Base-by-base conservation (phyloP, 805 yeast genomes). In the Kuraishia hungarica region DNA sequence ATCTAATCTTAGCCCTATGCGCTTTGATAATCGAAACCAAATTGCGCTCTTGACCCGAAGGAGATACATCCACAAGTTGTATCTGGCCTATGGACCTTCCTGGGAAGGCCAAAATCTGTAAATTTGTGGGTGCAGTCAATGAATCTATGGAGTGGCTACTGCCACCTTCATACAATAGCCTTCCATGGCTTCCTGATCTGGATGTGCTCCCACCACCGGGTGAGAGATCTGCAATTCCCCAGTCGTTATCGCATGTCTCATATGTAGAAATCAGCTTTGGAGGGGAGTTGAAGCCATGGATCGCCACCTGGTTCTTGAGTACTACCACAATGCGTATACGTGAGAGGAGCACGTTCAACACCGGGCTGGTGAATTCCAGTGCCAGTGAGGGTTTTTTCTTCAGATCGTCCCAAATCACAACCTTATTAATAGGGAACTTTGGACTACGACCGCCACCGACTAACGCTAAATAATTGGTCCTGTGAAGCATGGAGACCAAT, bases 361-460 rank as follows among this genome's bases (percentile, higher is more conserved):
- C 85, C 0, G 93, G 88, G 51, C 84, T 80, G 75, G 80, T 78
- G 65, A 92, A 90, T 66, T 89, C 94, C 57, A 94, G 70, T 43
- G 79, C 78, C 20, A 89, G 74, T 2, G 92, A 86, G 28, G 84
- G 84, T 60, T 83, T 84, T 59, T 85, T 79, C 68, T 89, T 88
- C 57, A 89, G 69, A 67, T 93, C 98, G 69, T 93, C 97, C 97
- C 97, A 94, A 19, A 93, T 84, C 39, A 90, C 78, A 46, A 91
- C 80, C 67, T 87, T 88, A 70, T 89, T 89, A 60, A 81, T 76
- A 1, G 97, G 87, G 63, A 82, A 89, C 58, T 81, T 77, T 22
- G 97, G 97, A 56, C 78, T 78, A 58, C 79, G 77, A 1, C 97
- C 97, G 19, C 97, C 97, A 1, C 97, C 97, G 0, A 91, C 89